Evolutionary conservation across 345 rosid genomes (phyloP).

Genomic region (Populus deltoides): DNA sequence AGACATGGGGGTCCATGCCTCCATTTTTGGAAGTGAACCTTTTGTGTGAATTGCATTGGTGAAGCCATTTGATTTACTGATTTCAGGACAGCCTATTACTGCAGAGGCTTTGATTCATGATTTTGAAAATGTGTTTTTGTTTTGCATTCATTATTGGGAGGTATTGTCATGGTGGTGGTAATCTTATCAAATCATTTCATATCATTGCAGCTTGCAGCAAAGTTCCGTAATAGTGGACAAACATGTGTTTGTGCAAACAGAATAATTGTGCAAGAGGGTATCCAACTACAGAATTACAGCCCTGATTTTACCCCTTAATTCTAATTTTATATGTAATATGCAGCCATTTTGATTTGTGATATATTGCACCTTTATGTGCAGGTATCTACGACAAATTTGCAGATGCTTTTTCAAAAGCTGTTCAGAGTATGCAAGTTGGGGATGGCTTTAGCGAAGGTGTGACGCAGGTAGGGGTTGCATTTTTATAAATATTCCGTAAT

Average conservation of each 20-base stretch:
- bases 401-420: conserved; percentile 78
- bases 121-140: background rate
- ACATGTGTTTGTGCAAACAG: conserved; percentile 97
- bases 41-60: background rate
- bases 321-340: background rate
- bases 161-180: background rate
- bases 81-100: background rate
- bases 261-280: conserved; percentile 95
- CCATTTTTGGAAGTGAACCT: background rate
- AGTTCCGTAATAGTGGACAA: conserved; percentile 94
- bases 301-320: background rate
- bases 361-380: conserved; percentile 25
- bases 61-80: background rate
- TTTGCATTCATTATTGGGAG: background rate
- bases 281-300: background rate
- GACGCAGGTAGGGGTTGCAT: conserved; percentile 46
- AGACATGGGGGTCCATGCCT: background rate
- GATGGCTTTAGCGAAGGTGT: conserved; percentile 83
- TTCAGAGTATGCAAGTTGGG: conserved; percentile 87
- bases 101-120: background rate
- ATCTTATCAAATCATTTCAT: conserved; percentile 3
- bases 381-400: conserved; percentile 94
- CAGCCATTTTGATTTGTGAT: background rate
- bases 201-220: conserved; percentile 79
- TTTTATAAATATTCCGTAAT: background rate